Conservation (phyloP, 2,329 filamentous ascomycete genomes). For the Fusarium compactum region DNA sequence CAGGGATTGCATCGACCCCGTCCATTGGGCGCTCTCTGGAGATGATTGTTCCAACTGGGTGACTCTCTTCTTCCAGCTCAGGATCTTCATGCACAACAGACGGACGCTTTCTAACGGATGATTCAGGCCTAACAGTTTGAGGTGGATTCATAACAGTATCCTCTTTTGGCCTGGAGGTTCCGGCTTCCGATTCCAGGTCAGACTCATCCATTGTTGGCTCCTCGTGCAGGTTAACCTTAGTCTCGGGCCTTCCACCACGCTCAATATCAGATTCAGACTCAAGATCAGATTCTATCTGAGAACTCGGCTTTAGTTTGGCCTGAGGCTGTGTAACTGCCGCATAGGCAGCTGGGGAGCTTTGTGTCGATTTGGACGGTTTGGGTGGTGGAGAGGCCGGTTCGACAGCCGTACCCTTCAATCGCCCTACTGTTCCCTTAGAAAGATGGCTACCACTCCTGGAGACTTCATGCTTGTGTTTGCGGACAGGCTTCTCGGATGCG, state of each 20-base stretch:
- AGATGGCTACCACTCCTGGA: conserved; percentile 60
- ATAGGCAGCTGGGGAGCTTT: not conserved
- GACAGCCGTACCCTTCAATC: conserved; percentile 62
- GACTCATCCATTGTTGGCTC: conserved; percentile 14
- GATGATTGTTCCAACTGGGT: conserved; percentile 23
- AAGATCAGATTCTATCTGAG: conserved; percentile 21
- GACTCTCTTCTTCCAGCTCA: conserved; percentile 51
- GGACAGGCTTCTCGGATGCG: conserved; percentile 53
- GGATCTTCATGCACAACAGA: conserved; percentile 61
- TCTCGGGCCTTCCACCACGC: not conserved
- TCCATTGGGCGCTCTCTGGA: conserved; percentile 21
- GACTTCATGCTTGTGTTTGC: conserved; percentile 57
- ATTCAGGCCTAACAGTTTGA: not conserved
- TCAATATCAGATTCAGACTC: conserved; percentile 27
- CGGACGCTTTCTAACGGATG: conserved; percentile 52
- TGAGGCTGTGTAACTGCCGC: conserved; percentile 7
- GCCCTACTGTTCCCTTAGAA: conserved; percentile 65
- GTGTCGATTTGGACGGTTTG: conserved; percentile 46
- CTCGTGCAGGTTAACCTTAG: not conserved
- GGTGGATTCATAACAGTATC: not conserved
- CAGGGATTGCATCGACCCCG: conserved; percentile 53
- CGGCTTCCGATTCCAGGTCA: conserved; percentile 10
- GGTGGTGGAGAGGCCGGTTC: conserved; percentile 42
- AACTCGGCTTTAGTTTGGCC: conserved; percentile 4
- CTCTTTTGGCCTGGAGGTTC: not conserved